phyloP scores from a whole-genome alignment of 164 flowering plant species.

The Pachysandra terminalis region DNA sequence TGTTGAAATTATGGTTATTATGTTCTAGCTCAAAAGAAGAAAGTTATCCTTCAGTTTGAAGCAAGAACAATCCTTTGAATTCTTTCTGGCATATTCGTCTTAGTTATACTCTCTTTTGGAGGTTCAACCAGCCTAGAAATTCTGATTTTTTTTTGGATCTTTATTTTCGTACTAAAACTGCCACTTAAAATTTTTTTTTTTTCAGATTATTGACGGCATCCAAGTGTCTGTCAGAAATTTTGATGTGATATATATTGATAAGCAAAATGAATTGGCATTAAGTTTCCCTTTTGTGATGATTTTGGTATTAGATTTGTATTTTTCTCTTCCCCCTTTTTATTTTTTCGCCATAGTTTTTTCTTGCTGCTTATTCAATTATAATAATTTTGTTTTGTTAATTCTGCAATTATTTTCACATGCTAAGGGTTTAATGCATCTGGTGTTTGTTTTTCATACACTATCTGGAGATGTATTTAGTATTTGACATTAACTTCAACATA shows the following conservation, averaged over 20 bases:
- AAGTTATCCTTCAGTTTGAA: not conserved
- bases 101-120: not conserved
- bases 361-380: not conserved
- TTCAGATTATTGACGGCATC: slow-evolving; percentile 81
- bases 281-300: not conserved
- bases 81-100: not conserved
- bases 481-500: too few relatives aligned
- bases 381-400: too few relatives aligned
- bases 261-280: slow-evolving; percentile 36
- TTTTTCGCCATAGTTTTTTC: too few relatives aligned
- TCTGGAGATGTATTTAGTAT: too few relatives aligned
- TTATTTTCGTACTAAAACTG: not conserved
- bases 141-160: not conserved
- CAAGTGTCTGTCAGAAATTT: slow-evolving; percentile 75
- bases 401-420: too few relatives aligned
- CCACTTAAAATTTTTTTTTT: not conserved
- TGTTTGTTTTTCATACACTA: too few relatives aligned
- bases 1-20: not conserved
- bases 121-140: not conserved
- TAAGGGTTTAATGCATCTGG: too few relatives aligned
- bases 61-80: not conserved
- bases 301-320: not conserved
- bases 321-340: not conserved
- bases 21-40: not conserved
- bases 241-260: slow-evolving; percentile 51